A percentile compares a stretch with the other conserved stretches of the same genome.
Conservation (phyloP, 2,329 filamentous ascomycete species). For the Fusarium sp. region DNA sequence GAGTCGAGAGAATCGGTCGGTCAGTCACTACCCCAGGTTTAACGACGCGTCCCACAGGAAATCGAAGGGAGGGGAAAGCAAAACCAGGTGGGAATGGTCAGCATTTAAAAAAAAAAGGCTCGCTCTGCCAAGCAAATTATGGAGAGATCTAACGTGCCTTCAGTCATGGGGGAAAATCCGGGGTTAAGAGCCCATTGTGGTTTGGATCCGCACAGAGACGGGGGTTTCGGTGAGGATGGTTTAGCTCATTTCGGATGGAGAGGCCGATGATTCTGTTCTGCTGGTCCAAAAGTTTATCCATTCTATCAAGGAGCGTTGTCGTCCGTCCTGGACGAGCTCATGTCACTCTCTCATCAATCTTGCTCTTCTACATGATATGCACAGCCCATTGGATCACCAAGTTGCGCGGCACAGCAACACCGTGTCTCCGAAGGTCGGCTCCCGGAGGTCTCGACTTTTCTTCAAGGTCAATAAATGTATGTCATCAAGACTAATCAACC, state of each 20-base stretch:
- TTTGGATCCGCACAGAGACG: conserved; percentile 6
- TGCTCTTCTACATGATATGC: background rate
- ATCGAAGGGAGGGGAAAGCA: conserved; percentile 1
- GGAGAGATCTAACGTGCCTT: conserved; percentile 7
- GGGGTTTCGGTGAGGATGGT: conserved; percentile 1
- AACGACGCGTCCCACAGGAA: background rate
- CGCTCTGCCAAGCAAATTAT: background rate
- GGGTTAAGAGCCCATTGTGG: conserved; percentile 4
- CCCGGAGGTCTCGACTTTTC: conserved; percentile 4
- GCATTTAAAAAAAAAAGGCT: background rate
- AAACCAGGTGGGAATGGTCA: conserved; percentile 1
- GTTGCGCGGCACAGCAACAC: background rate
- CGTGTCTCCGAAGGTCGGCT: conserved; percentile 8
- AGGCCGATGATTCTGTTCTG: background rate
- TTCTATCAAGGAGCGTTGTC: accelerated
- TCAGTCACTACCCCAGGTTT: background rate
- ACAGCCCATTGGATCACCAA: background rate
- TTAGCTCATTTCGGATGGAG: conserved; percentile 4
- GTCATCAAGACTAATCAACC: background rate
- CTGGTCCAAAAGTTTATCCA: background rate
- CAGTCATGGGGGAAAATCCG: conserved; percentile 11
- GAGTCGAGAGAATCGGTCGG: background rate
- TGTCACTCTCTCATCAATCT: background rate
- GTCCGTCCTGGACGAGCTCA: background rate
- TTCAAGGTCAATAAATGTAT: background rate